These are phyloP conservation scores for Symbiodinium natans DNA, from an alignment of 73 alveolate species.

Conservation along the genomic window DNA sequence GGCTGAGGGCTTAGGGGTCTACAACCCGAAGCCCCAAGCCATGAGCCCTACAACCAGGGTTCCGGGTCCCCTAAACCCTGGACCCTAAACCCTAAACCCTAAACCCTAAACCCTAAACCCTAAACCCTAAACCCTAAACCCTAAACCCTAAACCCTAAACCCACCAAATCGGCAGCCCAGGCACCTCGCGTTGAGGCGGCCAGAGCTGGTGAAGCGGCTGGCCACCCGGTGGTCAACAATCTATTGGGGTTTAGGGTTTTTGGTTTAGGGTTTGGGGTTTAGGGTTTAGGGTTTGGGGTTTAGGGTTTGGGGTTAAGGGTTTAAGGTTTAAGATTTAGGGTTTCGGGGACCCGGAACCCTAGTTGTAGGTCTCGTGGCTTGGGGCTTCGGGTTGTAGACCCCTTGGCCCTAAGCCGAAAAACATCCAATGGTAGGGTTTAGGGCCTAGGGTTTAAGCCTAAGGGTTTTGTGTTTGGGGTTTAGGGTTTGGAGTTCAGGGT, in stretches of 20 bases:
- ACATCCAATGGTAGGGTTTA: too few species aligned
- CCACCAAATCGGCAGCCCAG: background rate
- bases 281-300: background rate
- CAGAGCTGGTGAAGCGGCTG: slow-evolving; percentile 47
- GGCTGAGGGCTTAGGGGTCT: too few species aligned
- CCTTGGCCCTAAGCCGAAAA: too few species aligned
- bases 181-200: slow-evolving; percentile 30
- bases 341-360: background rate
- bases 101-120: background rate
- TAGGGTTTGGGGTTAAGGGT: background rate
- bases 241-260: background rate
- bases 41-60: too few species aligned
- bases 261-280: background rate
- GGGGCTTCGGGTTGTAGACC: background rate
- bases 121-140: background rate
- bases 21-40: too few species aligned
- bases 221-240: background rate
- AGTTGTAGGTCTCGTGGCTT: too few species aligned
- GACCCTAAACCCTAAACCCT: background rate
- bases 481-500: background rate
- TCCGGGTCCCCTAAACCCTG: too few species aligned
- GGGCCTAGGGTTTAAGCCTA: background rate
- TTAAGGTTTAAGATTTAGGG: too few species aligned
- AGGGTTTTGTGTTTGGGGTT: background rate
- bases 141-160: background rate